These are phyloP conservation scores for Pistacia integerrima DNA, from an alignment of 345 rosid species.

Conservation along the genomic window DNA sequence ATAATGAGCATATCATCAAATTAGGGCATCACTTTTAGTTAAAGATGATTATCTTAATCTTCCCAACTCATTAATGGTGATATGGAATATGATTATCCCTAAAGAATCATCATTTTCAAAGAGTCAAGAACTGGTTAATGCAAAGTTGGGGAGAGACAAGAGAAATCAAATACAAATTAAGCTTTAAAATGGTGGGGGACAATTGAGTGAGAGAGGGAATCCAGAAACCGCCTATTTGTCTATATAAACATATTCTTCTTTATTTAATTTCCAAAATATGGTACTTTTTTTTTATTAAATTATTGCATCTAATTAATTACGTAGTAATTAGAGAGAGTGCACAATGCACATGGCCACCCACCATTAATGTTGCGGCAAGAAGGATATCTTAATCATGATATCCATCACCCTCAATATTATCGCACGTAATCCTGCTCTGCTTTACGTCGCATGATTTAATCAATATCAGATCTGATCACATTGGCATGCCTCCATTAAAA, in stretches of 20 bases:
- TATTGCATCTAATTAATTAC: neutral
- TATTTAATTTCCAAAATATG: neutral
- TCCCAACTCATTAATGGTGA: no score
- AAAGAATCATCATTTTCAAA: no score
- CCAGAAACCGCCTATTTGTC: neutral
- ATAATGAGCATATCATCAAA: no score
- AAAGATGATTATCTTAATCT: no score
- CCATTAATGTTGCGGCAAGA: neutral
- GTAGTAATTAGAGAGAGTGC: neutral
- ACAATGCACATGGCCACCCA: conserved; percentile 22
- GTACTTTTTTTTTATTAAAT: neutral
- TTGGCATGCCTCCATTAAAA: no score
- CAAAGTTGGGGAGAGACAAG: neutral
- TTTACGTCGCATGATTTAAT: neutral
- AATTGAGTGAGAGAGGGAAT: neutral
- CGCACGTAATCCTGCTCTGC: conserved; percentile 9
- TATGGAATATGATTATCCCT: no score
- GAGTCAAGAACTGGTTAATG: neutral
- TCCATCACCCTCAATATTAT: conserved; percentile 15
- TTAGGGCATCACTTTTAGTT: no score
- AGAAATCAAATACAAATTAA: neutral
- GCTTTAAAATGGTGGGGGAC: no score
- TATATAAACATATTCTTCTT: neutral
- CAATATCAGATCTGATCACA: neutral
- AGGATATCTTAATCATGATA: conserved; percentile 13